These are phyloP conservation scores for Monascus purpureus DNA, from an alignment of 495 filamentous ascomycete genomes.

Conservation along the genomic window DNA sequence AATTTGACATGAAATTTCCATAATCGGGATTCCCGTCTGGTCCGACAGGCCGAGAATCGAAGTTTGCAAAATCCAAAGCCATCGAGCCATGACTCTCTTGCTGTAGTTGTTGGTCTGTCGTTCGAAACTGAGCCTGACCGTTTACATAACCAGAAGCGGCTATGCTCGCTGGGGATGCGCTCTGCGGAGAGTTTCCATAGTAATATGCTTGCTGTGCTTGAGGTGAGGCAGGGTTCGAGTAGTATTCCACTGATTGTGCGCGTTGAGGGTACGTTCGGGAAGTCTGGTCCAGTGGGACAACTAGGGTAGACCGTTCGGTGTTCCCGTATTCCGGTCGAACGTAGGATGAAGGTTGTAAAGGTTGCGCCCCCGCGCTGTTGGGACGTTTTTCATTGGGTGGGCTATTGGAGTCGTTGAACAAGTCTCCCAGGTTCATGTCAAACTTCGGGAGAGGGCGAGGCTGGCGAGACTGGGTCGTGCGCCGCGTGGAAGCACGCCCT, in stretches of 20 bases:
- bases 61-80: slow-evolving; percentile 27
- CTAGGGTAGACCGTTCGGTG: slow-evolving; percentile 13
- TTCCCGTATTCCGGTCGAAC: slow-evolving; percentile 8
- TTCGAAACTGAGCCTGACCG: slow-evolving; percentile 5
- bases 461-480: slow-evolving; percentile 14
- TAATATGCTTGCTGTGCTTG: slow-evolving; percentile 22
- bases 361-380: slow-evolving; percentile 4
- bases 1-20: slow-evolving; percentile 10
- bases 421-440: slow-evolving; percentile 51
- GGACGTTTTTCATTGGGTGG: slow-evolving; percentile 4
- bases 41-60: slow-evolving; percentile 16
- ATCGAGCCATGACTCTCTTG: slow-evolving; percentile 16
- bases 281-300: slow-evolving; percentile 13
- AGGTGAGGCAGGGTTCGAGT: slow-evolving; percentile 18
- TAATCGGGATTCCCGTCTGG: slow-evolving; percentile 20
- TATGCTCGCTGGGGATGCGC: slow-evolving; percentile 22
- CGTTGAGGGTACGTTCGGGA: slow-evolving; percentile 15
- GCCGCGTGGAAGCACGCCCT: slow-evolving; percentile 12
- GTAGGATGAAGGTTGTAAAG: slow-evolving; percentile 5
- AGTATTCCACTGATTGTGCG: slow-evolving; percentile 27
- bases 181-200: slow-evolving; percentile 26
- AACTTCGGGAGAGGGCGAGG: slow-evolving; percentile 38
- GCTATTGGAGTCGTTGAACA: slow-evolving; percentile 15
- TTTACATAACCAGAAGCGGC: slow-evolving; percentile 8
- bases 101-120: slow-evolving; percentile 6